Base-by-base conservation (phyloP, 345 rosid genomes). In the Populus alba region DNA sequence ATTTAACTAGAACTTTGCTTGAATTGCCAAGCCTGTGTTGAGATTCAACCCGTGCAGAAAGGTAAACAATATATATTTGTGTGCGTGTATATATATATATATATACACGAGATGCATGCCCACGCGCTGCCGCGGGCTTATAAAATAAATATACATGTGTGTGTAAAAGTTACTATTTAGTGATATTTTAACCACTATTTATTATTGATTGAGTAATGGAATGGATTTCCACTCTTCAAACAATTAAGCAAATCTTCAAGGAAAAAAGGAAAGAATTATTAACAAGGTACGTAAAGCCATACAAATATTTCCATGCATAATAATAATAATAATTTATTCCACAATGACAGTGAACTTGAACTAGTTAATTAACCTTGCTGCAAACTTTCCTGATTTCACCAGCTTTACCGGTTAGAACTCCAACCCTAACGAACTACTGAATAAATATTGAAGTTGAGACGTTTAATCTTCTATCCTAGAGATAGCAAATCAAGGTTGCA, bases 331-430 rank as follows among this genome's bases (percentile, higher is more conserved):
- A 49, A 49, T 16, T 31, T 49, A 6, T 27, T 18, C 61, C 66
- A 17, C 18, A 5, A 1, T 49, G 35, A 75, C 29, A 0, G 17
- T 8, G 10, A 68, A 22, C 8, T 29, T 74, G 66, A 10, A 23
- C 49, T 70, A 81, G 62, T 90, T 89, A 77, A 83, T 33, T 33
- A 33, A 29, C 83, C 79, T 70, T 83, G 79, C 79, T 39, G 85
- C 95, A 92, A 6, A 86, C 87, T 80, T 88, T 90, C 31, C 97
- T 87, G 82, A 92, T 81, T 69, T 90, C 85, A 1, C 94, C 95
- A 0, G 17, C 68, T 0, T 10, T 31, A 5, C 95, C 94, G 0
- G 97, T 90, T 23, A 91, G 80, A 75, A 89, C 94, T 0, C n/a
- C n/a, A n/a, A n/a, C n/a, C n/a, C 13, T 41, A 10, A 41, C 45